Base-by-base conservation (phyloP, 441 rosid genomes). In the Manihot esculenta region DNA sequence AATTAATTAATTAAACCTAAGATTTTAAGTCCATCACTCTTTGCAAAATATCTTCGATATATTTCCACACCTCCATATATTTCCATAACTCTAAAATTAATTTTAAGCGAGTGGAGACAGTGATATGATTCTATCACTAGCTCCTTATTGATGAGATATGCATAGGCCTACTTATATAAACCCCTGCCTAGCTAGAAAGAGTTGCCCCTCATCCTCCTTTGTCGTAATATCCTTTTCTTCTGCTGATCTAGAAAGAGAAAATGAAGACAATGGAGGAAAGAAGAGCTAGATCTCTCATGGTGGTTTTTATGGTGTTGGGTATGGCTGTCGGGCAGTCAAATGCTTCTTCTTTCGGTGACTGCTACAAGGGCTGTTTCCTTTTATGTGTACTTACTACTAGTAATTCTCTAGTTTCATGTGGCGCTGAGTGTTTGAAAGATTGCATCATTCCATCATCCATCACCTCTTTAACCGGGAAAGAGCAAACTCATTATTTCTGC, bases 351-450 rank as follows among this genome's bases (percentile, higher is more conserved):
- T 84, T 80, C 71, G 3, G 18, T n/a, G 50, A 50, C 24, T 84
- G 88, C 70, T 84, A 84, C 66, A 44, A 1, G 27, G 5, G 13
- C 8, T 84, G 85, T 77, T 74, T 76, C 58, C 3, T 77, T 21
- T 2, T 12, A 4, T 82, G 88, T 57, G 20, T 47, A 10, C 2
- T 76, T 38, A 24, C 35, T 12, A 73, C 80, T 0, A 35, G 20
- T 1, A 65, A 26, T 3, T 15, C 50, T 3, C 7, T 17, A 1
- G 0, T 27, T 12, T 6, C 18, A 1, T 84, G 88, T 67, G 26
- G 69, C 55, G 2, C 58, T 66, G 63, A 76, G 65, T 84, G 84
- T 76, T 65, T 84, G 26, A 73, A 57, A 66, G 74, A 78, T 45
- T 82, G 87, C 71, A 53, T 76, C 47, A 5, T 53, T 0, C 15